phyloP scores from a whole-genome alignment of 1,284 basidiomycete species.

The Trichosporon inkin region DNA sequence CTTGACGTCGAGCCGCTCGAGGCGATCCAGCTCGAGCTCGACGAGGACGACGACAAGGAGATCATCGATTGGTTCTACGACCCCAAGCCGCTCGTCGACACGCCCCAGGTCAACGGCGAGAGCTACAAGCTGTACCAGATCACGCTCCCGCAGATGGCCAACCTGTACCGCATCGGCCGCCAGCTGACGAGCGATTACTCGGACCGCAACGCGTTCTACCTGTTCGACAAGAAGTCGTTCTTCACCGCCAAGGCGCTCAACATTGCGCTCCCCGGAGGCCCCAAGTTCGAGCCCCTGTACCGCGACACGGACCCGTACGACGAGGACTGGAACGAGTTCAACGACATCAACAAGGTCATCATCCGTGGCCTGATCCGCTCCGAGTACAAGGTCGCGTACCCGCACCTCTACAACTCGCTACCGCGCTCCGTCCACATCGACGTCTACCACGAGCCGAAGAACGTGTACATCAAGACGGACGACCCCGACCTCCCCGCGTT shows the following conservation, averaged over 20 bases:
- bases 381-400: slow-evolving; percentile 99
- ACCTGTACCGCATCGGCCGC: slow-evolving; percentile 89
- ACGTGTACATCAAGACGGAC: slow-evolving; percentile 97
- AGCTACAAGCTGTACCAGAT: slow-evolving; percentile 94
- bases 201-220: slow-evolving; percentile 81
- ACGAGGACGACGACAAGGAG: slow-evolving; percentile 87
- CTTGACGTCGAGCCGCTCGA: slow-evolving; percentile 97
- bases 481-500: slow-evolving; percentile 99
- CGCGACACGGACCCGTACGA: slow-evolving; percentile 96
- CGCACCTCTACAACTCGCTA: slow-evolving; percentile 96
- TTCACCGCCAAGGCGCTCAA: slow-evolving; percentile 98
- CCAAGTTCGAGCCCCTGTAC: slow-evolving; percentile 87
- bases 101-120: slow-evolving; percentile 80
- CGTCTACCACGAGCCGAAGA: slow-evolving; percentile 90
- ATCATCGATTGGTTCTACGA: slow-evolving; percentile 99
- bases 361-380: slow-evolving; percentile 98
- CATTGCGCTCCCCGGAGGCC: slow-evolving; percentile 97
- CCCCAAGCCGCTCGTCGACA: slow-evolving; percentile 87
- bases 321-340: slow-evolving; percentile 99
- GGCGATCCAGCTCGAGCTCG: slow-evolving; percentile 94
- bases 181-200: slow-evolving; percentile 89
- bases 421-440: slow-evolving; percentile 92
- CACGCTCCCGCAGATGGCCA: slow-evolving; percentile 90
- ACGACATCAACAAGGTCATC: slow-evolving; percentile 99
- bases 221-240: slow-evolving; percentile 97